A percentile compares a stretch with the other conserved stretches of the same genome.
Evolutionary conservation across 1,284 basidiomycete species (phyloP).

Genomic region (Pyrrhoderma lamaoense): DNA sequence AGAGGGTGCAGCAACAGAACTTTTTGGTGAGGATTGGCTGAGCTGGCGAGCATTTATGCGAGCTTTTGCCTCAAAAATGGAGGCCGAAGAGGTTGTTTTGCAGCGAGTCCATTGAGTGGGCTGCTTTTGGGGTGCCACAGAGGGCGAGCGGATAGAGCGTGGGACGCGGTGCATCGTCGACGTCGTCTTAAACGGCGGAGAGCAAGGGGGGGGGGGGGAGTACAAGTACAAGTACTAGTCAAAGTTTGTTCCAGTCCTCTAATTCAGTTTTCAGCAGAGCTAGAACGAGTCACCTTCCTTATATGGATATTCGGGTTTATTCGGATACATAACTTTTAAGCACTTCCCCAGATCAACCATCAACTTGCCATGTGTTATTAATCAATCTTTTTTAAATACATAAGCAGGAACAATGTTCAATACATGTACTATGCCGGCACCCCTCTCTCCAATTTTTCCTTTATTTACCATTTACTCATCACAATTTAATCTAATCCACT

Average conservation of each 20-base stretch:
- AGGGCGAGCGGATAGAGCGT: slow-evolving; percentile 10
- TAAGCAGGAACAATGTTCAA: too few species aligned
- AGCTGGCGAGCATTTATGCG: slow-evolving; percentile 66
- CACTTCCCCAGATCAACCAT: background rate
- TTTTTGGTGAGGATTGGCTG: slow-evolving; percentile 54
- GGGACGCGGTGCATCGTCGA: slow-evolving; percentile 9
- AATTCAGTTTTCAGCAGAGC: background rate
- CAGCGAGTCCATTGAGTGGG: slow-evolving; percentile 12
- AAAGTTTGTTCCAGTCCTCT: background rate
- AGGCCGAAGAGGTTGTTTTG: slow-evolving; percentile 29
- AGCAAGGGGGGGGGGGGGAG: background rate
- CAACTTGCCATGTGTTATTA: background rate
- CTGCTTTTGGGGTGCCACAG: slow-evolving; percentile 7
- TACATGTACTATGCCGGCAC: too few species aligned
- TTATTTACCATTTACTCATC: too few species aligned
- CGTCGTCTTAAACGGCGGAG: background rate
- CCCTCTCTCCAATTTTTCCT: too few species aligned
- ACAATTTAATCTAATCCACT: too few species aligned
- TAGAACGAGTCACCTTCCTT: slow-evolving; percentile 5
- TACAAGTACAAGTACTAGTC: slow-evolving; percentile 1
- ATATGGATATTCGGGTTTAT: slow-evolving; percentile 7
- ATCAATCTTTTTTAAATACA: background rate
- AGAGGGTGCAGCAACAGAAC: slow-evolving; percentile 48
- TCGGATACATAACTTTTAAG: slow-evolving; percentile 1
- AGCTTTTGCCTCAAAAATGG: slow-evolving; percentile 62